These are phyloP conservation scores for Omphalea diandra DNA, from an alignment of 441 rosid genomes.

Conservation along the genomic window DNA sequence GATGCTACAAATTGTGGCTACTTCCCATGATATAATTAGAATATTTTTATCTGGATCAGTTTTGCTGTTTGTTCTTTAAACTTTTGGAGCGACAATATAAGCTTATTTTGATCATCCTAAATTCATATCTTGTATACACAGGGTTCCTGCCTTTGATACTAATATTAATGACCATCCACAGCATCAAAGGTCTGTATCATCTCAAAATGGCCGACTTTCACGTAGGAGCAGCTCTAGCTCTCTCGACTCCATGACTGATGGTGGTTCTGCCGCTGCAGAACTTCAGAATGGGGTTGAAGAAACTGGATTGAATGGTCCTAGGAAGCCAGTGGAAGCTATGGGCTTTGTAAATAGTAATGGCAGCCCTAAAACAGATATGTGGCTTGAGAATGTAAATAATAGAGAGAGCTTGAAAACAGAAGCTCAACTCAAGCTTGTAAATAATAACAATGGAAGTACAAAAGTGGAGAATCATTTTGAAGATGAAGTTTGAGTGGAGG, in stretches of 20 bases:
- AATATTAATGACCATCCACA: conserved; percentile 28
- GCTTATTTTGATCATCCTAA: not conserved
- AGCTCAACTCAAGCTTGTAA: conserved; percentile 54
- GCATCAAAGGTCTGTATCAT: conserved; percentile 34
- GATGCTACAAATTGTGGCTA: no score
- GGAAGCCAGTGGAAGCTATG: conserved; percentile 32
- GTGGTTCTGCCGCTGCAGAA: conserved; percentile 27
- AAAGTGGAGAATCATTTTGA: conserved; percentile 51
- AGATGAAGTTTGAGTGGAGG: conserved; percentile 60
- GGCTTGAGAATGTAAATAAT: conserved; percentile 58
- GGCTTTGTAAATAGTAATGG: conserved; percentile 47
- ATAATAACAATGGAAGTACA: conserved; percentile 41
- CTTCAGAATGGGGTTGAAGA: conserved; percentile 31
- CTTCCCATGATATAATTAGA: no score
- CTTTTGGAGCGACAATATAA: no score
- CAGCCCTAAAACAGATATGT: conserved; percentile 27
- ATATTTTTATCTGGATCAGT: no score
- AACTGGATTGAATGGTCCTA: conserved; percentile 33
- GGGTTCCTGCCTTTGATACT: conserved; percentile 34
- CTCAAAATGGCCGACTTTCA: conserved; percentile 39
- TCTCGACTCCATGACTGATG: conserved; percentile 31
- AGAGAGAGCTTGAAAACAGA: conserved; percentile 43
- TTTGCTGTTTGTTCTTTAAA: no score
- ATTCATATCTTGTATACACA: conserved; percentile 30
- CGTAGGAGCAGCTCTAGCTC: conserved; percentile 36